phyloP scores from a whole-genome alignment of 2,329 filamentous ascomycete genomes.

The Aspergillus fructus region DNA sequence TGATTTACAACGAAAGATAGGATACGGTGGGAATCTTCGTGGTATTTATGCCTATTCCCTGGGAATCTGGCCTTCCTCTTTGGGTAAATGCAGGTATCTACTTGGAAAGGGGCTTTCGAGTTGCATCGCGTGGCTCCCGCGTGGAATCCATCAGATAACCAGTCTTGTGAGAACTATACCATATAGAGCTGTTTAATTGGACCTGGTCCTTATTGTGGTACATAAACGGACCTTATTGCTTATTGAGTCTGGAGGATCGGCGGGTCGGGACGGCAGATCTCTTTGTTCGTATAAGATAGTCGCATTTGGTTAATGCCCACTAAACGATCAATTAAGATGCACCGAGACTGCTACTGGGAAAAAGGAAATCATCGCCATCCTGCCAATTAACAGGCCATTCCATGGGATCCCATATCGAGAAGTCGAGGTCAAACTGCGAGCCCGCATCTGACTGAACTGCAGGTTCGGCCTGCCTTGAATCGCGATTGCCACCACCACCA shows the following conservation, averaged over 20 bases:
- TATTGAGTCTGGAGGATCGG: background rate
- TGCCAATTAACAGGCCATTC: constrained; percentile 1
- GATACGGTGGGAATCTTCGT: background rate
- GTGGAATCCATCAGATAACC: background rate
- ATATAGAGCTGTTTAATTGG: background rate
- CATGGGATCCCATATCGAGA: constrained; percentile 1
- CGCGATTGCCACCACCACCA: background rate
- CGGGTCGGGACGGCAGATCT: background rate
- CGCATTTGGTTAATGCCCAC: background rate
- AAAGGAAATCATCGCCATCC: background rate
- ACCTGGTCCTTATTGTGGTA: background rate
- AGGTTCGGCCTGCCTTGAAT: background rate
- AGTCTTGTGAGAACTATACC: background rate
- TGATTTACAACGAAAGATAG: no score
- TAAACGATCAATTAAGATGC: background rate
- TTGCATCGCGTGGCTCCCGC: background rate
- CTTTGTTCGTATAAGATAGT: background rate
- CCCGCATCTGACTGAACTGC: background rate
- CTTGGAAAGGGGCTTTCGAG: no score
- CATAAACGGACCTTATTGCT: background rate
- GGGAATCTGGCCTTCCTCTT: no score
- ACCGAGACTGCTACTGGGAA: background rate
- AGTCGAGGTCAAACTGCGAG: background rate
- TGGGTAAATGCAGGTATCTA: no score
- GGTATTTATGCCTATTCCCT: background rate